phyloP scores from a whole-genome alignment of 2,329 filamentous ascomycete species.

The Apiospora koreana region DNA sequence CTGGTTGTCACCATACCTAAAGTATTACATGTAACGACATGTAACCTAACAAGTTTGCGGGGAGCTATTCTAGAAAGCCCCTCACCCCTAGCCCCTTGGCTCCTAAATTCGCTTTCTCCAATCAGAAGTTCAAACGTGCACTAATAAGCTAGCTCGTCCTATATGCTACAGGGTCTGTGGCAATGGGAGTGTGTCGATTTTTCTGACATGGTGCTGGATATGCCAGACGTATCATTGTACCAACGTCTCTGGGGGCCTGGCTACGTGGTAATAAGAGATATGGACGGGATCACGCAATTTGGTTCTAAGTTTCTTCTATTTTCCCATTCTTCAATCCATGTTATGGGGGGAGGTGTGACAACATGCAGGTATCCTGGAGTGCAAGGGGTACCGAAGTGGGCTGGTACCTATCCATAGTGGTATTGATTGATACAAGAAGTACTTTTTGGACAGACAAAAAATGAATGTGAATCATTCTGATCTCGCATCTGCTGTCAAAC shows the following conservation, averaged over 20 bases:
- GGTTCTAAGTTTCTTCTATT: not conserved
- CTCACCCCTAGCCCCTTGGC: not conserved
- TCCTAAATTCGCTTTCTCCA: not conserved
- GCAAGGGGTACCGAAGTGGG: not conserved
- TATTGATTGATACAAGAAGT: too few relatives aligned
- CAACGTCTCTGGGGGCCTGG: not conserved
- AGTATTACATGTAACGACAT: too few relatives aligned
- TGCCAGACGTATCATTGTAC: not conserved
- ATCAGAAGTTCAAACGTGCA: not conserved
- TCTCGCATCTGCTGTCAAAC: not conserved
- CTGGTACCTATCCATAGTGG: too few relatives aligned
- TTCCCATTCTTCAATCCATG: not conserved
- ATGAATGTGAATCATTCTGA: not conserved
- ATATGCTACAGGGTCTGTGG: not conserved
- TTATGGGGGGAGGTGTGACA: not conserved
- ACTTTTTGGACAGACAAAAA: not conserved
- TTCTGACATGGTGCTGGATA: not conserved
- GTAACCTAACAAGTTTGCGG: too few relatives aligned
- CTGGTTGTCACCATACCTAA: too few relatives aligned
- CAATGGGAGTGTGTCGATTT: not conserved
- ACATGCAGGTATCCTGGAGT: not conserved
- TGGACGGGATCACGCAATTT: not conserved
- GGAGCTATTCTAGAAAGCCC: not conserved
- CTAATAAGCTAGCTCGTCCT: not conserved
- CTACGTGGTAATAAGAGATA: not conserved